Evolutionary conservation across 371 early-diverging fungal genomes (phyloP).

Genomic region (Conidiobolus incongruus): DNA sequence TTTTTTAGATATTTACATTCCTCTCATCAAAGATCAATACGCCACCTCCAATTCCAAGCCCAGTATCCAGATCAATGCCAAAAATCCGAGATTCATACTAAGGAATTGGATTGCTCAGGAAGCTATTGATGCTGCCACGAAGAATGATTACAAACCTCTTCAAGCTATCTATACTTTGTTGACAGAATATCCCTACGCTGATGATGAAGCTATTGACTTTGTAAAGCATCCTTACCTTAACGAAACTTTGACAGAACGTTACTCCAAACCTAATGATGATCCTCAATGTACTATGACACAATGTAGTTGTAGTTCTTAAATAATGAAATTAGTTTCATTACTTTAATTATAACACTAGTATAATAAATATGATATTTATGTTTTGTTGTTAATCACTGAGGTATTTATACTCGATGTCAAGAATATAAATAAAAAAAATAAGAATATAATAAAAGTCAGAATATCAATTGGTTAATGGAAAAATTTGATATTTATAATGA

Average conservation of each 20-base stretch:
- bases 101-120: slow-evolving; percentile 51
- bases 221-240: background rate
- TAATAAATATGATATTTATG: too few relatives aligned
- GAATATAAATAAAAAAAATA: too few relatives aligned
- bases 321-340: background rate
- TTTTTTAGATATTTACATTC: too few relatives aligned
- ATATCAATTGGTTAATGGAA: too few relatives aligned
- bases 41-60: too few relatives aligned
- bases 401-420: too few relatives aligned
- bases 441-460: too few relatives aligned
- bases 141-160: slow-evolving; percentile 13
- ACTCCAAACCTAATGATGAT: background rate
- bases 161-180: slow-evolving; percentile 26
- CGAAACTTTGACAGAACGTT: background rate
- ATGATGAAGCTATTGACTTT: slow-evolving; percentile 8
- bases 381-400: too few relatives aligned
- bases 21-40: too few relatives aligned
- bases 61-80: slow-evolving; percentile 26
- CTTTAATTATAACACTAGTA: background rate
- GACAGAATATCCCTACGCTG: slow-evolving; percentile 18
- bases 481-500: too few relatives aligned
- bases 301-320: slow-evolving; percentile 4
- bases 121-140: slow-evolving; percentile 18
- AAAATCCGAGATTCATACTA: slow-evolving; percentile 45
- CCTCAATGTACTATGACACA: background rate